Conservation (phyloP, 768 basidiomycete species). For the Podaxis sp. region DNA sequence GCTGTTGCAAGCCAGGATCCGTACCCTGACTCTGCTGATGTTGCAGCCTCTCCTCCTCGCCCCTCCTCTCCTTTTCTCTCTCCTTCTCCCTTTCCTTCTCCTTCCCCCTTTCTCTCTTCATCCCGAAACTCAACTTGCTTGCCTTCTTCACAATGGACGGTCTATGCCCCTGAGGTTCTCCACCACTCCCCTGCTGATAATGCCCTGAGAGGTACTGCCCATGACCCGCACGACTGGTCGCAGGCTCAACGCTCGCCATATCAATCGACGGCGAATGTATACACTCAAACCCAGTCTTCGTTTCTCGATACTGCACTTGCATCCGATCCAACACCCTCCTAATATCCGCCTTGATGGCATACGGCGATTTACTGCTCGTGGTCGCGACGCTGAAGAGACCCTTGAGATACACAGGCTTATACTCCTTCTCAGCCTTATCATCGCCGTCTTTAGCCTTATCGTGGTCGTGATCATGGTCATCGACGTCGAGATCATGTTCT, state of each 20-base stretch:
- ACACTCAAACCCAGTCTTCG: conserved; percentile 92
- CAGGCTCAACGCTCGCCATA: conserved; percentile 63
- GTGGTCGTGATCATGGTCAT: conserved; percentile 44
- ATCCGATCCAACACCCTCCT: conserved; percentile 86
- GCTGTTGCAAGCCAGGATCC: conserved; percentile 23
- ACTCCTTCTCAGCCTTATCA: conserved; percentile 59
- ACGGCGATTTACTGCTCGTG: conserved; percentile 86
- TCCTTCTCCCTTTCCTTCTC: conserved; percentile 48
- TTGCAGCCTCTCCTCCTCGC: conserved; percentile 38
- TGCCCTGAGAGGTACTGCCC: conserved; percentile 22
- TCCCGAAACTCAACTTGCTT: conserved; percentile 76
- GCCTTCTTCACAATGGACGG: conserved; percentile 70
- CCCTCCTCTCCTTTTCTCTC: conserved; percentile 41
- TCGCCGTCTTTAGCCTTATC: conserved; percentile 46
- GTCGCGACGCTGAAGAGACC: conserved; percentile 97
- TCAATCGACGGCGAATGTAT: conserved; percentile 95
- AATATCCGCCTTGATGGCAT: conserved; percentile 82
- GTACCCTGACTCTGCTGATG: neutral
- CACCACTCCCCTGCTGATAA: conserved; percentile 47
- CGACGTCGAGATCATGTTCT: conserved; percentile 29
- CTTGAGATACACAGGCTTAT: conserved; percentile 95
- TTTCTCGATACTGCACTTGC: conserved; percentile 93
- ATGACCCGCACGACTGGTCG: conserved; percentile 25
- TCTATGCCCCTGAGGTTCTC: conserved; percentile 34
- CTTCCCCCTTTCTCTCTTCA: conserved; percentile 54